phyloP scores from a whole-genome alignment of 1,284 basidiomycete species.

The Ceratobasidium sp. region DNA sequence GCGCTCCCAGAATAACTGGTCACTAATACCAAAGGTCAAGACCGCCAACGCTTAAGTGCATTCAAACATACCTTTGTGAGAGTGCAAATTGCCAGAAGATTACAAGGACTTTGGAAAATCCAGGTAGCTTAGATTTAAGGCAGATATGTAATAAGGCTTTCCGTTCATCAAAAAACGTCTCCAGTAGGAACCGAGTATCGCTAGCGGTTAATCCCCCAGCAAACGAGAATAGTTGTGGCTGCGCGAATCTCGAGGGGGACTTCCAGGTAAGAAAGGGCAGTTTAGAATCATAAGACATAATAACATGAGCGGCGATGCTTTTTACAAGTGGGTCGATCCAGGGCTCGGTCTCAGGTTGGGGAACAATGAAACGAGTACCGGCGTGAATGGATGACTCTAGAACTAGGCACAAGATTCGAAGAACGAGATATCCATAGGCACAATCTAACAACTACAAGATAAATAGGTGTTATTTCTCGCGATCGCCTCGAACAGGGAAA shows the following conservation, averaged over 20 bases:
- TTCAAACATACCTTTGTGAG: neutral
- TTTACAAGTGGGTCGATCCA: neutral
- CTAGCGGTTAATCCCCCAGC: neutral
- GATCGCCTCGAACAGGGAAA: neutral
- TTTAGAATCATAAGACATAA: neutral
- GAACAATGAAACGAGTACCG: neutral
- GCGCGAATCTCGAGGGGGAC: neutral
- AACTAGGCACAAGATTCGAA: neutral
- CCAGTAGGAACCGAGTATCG: neutral
- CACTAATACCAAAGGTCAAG: neutral
- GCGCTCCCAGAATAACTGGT: neutral
- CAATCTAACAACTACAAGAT: neutral
- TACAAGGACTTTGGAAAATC: neutral
- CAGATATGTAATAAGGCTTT: neutral
- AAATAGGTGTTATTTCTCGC: neutral
- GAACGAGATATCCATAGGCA: neutral
- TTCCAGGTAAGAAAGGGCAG: neutral
- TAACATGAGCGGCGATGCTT: neutral
- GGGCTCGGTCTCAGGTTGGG: neutral
- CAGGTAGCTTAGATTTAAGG: neutral
- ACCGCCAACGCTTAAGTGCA: neutral
- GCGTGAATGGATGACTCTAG: neutral
- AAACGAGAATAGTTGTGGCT: neutral
- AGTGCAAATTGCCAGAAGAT: neutral
- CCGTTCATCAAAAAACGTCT: neutral